Conservation (phyloP, 2,329 filamentous ascomycete genomes). For the Penicillium sp. region DNA sequence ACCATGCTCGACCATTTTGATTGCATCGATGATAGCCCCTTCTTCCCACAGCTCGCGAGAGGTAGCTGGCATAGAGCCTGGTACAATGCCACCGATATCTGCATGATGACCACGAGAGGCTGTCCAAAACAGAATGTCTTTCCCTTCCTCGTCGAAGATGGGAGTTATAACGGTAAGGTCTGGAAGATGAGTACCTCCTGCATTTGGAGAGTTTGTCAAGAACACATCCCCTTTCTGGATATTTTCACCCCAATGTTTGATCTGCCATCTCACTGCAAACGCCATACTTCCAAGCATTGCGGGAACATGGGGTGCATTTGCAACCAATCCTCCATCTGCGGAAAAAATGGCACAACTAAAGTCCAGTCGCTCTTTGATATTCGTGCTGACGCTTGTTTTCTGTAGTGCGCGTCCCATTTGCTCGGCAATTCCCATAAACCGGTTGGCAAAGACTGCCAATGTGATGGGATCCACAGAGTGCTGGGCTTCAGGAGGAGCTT, state of each 20-base stretch:
- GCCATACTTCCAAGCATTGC: constrained; percentile 28
- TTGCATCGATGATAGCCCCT: constrained; percentile 59
- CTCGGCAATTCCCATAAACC: constrained; percentile 84
- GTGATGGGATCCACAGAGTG: constrained; percentile 70
- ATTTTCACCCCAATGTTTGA: too few relatives aligned
- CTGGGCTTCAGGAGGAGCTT: constrained; percentile 29
- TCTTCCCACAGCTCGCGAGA: constrained; percentile 67
- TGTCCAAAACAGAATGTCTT: constrained; percentile 74
- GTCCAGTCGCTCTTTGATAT: constrained; percentile 81
- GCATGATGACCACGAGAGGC: constrained; percentile 72
- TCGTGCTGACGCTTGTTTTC: constrained; percentile 68
- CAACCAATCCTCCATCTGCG: constrained; percentile 69
- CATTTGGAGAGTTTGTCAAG: constrained; percentile 79
- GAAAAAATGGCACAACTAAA: constrained; percentile 82
- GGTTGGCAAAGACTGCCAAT: constrained; percentile 76
- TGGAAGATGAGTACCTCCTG: constrained; percentile 78
- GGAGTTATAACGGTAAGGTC: constrained; percentile 78
- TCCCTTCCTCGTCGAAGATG: constrained; percentile 64
- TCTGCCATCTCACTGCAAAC: too few relatives aligned
- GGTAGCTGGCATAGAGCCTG: constrained; percentile 75
- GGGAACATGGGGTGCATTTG: constrained; percentile 70
- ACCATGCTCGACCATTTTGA: too few relatives aligned
- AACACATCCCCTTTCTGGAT: constrained; percentile 69
- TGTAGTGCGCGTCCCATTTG: constrained; percentile 80
- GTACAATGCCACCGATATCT: constrained; percentile 73